Conservation (phyloP, 805 yeast genomes). For the Brettanomyces nanus region DNA sequence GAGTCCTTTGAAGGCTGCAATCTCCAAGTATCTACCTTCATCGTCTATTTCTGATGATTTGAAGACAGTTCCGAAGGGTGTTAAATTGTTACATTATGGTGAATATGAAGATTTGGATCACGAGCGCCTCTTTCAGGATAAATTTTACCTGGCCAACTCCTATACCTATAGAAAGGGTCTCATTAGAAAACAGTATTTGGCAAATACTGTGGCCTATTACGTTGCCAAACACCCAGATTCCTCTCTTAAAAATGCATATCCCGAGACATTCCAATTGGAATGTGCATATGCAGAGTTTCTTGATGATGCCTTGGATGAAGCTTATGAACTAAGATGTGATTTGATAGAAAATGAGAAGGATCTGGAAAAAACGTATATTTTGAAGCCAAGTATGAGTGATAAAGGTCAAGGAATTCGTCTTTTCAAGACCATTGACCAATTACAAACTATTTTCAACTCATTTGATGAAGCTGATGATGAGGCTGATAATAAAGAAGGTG, state of each 20-base stretch:
- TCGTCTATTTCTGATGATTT: constrained; percentile 6
- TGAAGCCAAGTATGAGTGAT: constrained; percentile 96
- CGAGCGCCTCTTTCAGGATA: constrained; percentile 43
- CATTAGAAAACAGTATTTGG: constrained; percentile 81
- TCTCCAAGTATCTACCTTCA: constrained; percentile 14
- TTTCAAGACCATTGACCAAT: constrained; percentile 67
- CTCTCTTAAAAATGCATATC: constrained; percentile 50
- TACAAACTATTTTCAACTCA: constrained; percentile 76
- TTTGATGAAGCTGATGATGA: constrained; percentile 65
- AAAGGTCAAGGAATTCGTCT: constrained; percentile 92
- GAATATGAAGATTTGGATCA: constrained; percentile 86
- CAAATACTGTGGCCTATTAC: constrained; percentile 75
- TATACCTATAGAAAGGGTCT: constrained; percentile 85
- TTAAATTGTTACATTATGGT: constrained; percentile 63
- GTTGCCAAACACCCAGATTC: constrained; percentile 68
- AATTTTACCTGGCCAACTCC: constrained; percentile 59
- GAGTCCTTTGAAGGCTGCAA: constrained; percentile 33
- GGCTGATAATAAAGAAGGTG: constrained; percentile 54
- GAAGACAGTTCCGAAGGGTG: constrained; percentile 7
- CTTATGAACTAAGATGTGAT: constrained; percentile 79
- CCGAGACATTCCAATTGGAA: constrained; percentile 73
- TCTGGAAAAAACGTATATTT: constrained; percentile 58
- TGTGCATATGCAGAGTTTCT: constrained; percentile 93
- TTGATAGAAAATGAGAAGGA: constrained; percentile 40
- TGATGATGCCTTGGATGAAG: constrained; percentile 89